Evolutionary conservation across 169 alveolate genomes (phyloP), one percentile per base, ranked within the genome.

Genomic region (Plasmodium falciparum): DNA sequence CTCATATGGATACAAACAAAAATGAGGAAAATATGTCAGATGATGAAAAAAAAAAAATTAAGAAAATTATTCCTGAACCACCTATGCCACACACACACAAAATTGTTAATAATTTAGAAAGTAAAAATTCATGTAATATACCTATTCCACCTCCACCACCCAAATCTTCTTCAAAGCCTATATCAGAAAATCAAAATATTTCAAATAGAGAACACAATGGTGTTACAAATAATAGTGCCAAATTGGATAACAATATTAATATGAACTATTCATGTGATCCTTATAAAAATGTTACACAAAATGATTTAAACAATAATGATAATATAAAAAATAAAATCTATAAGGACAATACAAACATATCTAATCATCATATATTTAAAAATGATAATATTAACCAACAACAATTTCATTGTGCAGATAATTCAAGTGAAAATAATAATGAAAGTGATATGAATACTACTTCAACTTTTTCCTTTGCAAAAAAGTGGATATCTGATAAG

Each of bases 121-220:
- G 20, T 17, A 69, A 54, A 47, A 85, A 15, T 52, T 65, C 49
- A 9, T 70, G 88, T 29, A 85, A 85, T 52, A 54, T 85, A 22
- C 91, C 91, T n/a, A 85, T 85, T 7, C 91, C 91, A 8, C 91
- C 91, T 2, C 49, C 49, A 24, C 91, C 91, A 3, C 91, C 91
- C 45, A 85, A 69, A 70, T 56, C 91, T 13, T 50, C 90, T 5
- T 39, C 45, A 24, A 66, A 24, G 20, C 17, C 66, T 58, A 11
- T 24, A 12, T 49, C 13, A 43, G 72, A 39, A 39, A 66, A 26
- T 75, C 33, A 43, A 74, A 24, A 74, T 56, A 15, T 54, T 52
- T 12, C 62, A 52, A 52, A 52, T 52, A 56, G 22, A 71, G 26
- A 24, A 73, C n/a, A 43, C 39, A 50, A 59, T 43, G 22, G 22